Conservation (phyloP, 305 asterid species). For the Rubia tinctorum region DNA sequence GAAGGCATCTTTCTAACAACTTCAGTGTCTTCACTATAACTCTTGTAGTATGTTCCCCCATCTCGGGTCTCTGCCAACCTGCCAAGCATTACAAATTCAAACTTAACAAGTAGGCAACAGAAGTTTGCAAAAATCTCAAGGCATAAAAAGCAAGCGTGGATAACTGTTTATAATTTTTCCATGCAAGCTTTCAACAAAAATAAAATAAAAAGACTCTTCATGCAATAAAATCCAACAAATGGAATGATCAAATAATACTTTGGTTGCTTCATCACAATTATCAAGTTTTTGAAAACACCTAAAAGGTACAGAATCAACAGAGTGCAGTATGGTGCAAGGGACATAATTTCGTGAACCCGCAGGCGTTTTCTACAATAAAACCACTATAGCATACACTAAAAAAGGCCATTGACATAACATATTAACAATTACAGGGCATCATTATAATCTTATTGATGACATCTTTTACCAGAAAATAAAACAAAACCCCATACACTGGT, state of each 20-base stretch:
- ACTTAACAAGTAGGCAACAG: neutral
- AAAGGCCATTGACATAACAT: neutral
- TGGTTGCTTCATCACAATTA: neutral
- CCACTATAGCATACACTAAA: neutral
- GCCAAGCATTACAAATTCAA: conserved; percentile 24
- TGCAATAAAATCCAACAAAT: neutral
- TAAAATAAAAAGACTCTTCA: neutral
- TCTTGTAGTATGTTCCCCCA: conserved; percentile 96
- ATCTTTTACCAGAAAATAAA: neutral
- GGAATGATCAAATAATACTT: neutral
- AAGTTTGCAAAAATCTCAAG: neutral
- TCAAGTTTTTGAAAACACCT: neutral
- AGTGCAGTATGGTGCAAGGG: neutral
- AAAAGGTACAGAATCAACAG: neutral
- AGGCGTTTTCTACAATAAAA: neutral
- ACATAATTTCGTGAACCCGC: neutral
- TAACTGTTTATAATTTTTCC: neutral
- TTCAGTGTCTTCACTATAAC: conserved; percentile 83
- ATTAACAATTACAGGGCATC: neutral
- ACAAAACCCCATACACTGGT: neutral
- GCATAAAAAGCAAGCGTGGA: neutral
- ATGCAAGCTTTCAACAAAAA: neutral
- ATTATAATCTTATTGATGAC: neutral
- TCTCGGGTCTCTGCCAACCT: too few species aligned
- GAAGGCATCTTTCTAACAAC: conserved; percentile 72